Evolutionary conservation across 345 rosid species (phyloP).

Genomic region (Pistacia vera): DNA sequence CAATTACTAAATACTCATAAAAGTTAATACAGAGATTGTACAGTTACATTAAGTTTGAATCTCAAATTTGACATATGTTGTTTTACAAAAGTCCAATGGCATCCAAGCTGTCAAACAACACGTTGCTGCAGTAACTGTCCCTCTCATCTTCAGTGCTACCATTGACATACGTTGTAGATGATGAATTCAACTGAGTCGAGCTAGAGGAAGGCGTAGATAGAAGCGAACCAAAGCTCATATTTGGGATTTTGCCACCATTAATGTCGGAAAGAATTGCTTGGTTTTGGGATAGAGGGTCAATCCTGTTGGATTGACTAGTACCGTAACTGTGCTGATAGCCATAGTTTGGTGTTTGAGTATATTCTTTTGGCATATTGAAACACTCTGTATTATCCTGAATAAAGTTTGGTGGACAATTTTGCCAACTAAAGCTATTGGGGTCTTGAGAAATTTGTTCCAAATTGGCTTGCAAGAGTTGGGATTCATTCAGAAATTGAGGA

Average conservation of each 20-base stretch:
- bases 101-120: conserved; percentile 38
- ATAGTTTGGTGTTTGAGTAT: background rate
- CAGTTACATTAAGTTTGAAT: background rate
- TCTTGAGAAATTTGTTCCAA: conserved; percentile 26
- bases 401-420: conserved; percentile 15
- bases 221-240: conserved; percentile 36
- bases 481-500: conserved; percentile 18
- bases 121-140: conserved; percentile 48
- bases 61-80: background rate
- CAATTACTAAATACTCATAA: background rate
- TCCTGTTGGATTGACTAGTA: background rate
- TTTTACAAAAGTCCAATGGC: conserved; percentile 41
- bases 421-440: conserved; percentile 16
- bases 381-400: conserved; percentile 17
- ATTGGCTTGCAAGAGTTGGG: conserved; percentile 18
- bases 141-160: conserved; percentile 63
- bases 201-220: conserved; percentile 52
- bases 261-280: conserved; percentile 7
- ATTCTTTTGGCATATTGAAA: background rate
- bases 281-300: conserved; percentile 5
- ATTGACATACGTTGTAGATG: conserved; percentile 45
- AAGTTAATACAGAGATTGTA: background rate
- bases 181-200: conserved; percentile 61
- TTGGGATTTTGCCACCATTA: conserved; percentile 19
- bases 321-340: conserved; percentile 7